Base-by-base conservation (phyloP, 2,329 filamentous ascomycete genomes). In the Aspergillus versicolor region DNA sequence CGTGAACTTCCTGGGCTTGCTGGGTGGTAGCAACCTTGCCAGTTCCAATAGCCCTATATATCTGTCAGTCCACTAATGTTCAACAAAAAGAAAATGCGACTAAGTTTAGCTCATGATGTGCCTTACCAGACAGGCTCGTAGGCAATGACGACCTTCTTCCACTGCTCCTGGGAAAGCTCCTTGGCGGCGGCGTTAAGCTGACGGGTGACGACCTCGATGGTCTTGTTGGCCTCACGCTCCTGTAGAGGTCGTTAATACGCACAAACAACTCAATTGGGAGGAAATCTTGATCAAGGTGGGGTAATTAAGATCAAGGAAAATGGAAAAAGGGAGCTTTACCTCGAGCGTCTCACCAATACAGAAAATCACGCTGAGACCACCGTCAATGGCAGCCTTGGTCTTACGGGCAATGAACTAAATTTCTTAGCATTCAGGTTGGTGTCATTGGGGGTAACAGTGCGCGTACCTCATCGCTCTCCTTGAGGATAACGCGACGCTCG, bases 61-160 rank as follows among this genome's bases (percentile, higher is more conserved):
- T 40, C 8, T 8, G 52, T 60, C 52, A 63, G 32, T 30, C 40
- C 27, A 27, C 19, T 8, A 5, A n/a, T 22, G n/a, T 8, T 43
- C 24, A 3, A n/a, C 52, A 38, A 41, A 50, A 24, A 34, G 32
- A 22, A 19, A 13, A 53, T 15, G 48, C 55, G 38, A 19, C 46
- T 44, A 19, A 22, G 13, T n/a, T n/a, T 5, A 37, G 34, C 34
- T 7, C 13, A 37, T 37, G 21, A 51, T 24, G 37, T 17, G 42
- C 13, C 89, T 75, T 86, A 92, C 93, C 94, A 99, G 83, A 99
- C 95, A 72, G 94, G 94, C 85, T 99, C 94, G 80, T 99, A 99
- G 72, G 94, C 94, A 71, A 99, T 85, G 75, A 99, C 94, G 64
- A 99, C 85, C 82, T 94, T 94, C 72, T 82, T 85, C 94, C 94